A percentile compares a stretch with the other conserved stretches of the same genome.
Conservation (phyloP, 192 early-diverging fungal species). For the Pilaira anomala region DNA sequence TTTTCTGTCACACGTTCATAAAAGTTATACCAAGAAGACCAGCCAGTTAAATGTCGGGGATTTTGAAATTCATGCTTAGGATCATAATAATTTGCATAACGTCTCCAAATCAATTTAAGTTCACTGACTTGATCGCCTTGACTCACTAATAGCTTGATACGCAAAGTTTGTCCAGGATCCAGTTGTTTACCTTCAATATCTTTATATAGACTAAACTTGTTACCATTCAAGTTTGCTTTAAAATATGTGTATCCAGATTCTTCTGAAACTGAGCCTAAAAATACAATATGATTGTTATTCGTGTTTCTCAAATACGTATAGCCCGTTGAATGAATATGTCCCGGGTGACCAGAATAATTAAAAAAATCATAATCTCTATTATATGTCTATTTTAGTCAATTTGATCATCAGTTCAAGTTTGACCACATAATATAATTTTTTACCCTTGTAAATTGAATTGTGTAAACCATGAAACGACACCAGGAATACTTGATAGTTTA, state of each 20-base stretch:
- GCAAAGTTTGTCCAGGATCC: not conserved
- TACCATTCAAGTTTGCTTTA: constrained; percentile 31
- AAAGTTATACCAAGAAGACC: constrained; percentile 46
- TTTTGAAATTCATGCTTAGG: constrained; percentile 14
- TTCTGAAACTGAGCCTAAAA: constrained; percentile 42
- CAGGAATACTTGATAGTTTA: constrained; percentile 36
- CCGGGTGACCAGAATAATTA: constrained; percentile 38
- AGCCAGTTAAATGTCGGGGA: constrained; percentile 34
- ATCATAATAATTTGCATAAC: constrained; percentile 31
- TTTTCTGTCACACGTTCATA: constrained; percentile 45
- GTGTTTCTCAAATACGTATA: constrained; percentile 38
- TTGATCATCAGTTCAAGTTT: not conserved
- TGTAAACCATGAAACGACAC: constrained; percentile 33
- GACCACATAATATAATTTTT: not conserved
- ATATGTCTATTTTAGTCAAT: not conserved
- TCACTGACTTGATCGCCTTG: constrained; percentile 14
- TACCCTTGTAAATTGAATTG: constrained; percentile 37
- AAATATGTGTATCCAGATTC: constrained; percentile 45
- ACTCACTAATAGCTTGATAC: constrained; percentile 12
- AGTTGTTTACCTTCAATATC: constrained; percentile 46
- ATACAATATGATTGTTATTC: constrained; percentile 8
- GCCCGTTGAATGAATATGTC: constrained; percentile 41
- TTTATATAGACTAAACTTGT: constrained; percentile 36
- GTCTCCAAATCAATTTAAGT: constrained; percentile 24
- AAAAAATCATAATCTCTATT: constrained; percentile 39